phyloP scores from a whole-genome alignment of 1,139 yeast species.

The Kodamaea ohmeri region DNA sequence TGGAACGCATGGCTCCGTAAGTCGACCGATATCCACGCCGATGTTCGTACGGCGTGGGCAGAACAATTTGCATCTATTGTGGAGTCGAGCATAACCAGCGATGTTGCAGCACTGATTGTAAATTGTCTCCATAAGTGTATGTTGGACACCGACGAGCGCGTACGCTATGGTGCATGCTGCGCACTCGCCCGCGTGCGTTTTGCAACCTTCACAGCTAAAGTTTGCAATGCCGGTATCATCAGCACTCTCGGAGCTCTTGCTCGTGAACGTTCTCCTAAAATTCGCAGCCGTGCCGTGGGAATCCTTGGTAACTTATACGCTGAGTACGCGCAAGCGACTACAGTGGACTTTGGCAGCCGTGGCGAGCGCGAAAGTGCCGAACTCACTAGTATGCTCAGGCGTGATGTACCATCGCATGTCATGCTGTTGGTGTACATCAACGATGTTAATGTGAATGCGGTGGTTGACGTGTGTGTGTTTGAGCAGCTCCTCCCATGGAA shows the following conservation, averaged over 20 bases:
- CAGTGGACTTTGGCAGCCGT: constrained; percentile 31
- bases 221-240: constrained; percentile 49
- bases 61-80: constrained; percentile 44
- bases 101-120: constrained; percentile 49
- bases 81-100: constrained; percentile 41
- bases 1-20: constrained; percentile 75
- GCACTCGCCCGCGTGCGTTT: constrained; percentile 43
- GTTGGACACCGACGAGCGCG: constrained; percentile 73
- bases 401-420: constrained; percentile 63
- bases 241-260: constrained; percentile 57
- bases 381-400: constrained; percentile 32
- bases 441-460: constrained; percentile 63
- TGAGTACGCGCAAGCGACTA: constrained; percentile 22
- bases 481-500: constrained; percentile 60
- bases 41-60: constrained; percentile 71
- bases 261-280: constrained; percentile 65
- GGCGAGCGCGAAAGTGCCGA: constrained; percentile 32
- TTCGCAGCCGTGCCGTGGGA: constrained; percentile 61
- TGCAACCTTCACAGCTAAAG: constrained; percentile 38
- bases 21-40: constrained; percentile 62
- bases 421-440: constrained; percentile 73
- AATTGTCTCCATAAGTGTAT: constrained; percentile 66
- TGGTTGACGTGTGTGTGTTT: constrained; percentile 61
- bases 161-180: constrained; percentile 60
- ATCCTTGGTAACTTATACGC: constrained; percentile 57